Base-by-base conservation (phyloP, 192 early-diverging fungal species). In the Coemansia brasiliensis region DNA sequence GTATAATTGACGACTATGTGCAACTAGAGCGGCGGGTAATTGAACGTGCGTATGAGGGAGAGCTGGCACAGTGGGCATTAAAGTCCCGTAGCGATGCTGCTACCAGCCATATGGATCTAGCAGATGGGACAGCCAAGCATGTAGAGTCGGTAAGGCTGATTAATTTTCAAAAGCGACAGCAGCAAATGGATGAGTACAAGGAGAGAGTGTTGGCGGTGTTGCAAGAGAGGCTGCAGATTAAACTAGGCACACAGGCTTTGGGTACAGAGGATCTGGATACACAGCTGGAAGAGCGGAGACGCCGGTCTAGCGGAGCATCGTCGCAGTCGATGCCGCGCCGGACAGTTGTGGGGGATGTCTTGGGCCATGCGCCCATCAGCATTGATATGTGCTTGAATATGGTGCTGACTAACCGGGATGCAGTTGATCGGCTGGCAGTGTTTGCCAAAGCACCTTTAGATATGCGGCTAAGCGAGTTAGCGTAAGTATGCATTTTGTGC, bases 331-430 rank as follows among this genome's bases (percentile, higher is more conserved):
- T 37, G 24, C 60, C 38, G 20, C 54, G 65, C n/a, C 56, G 58
- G 2, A 69, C 69, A 1, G 67, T 68, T 12, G 69, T 79, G 4
- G 76, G 76, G 22, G 67, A 68, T 27, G 46, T 66, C 24, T 37
- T 79, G 40, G 38, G 54, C 39, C 44, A 51, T 12, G 60, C 65
- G 20, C 70, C 76, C 3, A 53, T 79, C 50, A 73, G 76, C 57
- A 69, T 98, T 39, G 94, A 95, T 58, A 66, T 93, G 63, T 89
- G 87, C 17, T 65, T 98, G 39, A 87, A 91, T 55, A 74, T 98
- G 82, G 88, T 96, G 58, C 88, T 95, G 69, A 59, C 85, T 18
- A 94, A 97, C 69, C 92, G 96, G 56, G 93, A 94, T 39, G 74
- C 89, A 1, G 58, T 86, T 27, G 70, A 64, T 22, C 81, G 89